Conservation (phyloP, 192 early-diverging fungal genomes). For the Haplosporangium gracile region DNA sequence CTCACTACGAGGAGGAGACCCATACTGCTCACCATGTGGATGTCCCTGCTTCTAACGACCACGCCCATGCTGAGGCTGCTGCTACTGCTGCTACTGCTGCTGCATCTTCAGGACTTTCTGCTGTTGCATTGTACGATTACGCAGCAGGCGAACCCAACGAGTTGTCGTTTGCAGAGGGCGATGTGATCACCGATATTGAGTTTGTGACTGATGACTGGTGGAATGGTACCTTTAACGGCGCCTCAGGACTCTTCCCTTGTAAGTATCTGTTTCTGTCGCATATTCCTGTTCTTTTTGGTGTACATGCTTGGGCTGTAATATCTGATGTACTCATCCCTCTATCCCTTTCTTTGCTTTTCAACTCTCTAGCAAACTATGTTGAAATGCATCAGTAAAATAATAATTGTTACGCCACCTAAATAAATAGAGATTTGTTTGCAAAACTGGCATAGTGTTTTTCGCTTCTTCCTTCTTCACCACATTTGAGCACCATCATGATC, state of each 20-base stretch:
- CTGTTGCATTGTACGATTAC: constrained; percentile 86
- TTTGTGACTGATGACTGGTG: constrained; percentile 93
- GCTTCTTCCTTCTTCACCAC: background rate
- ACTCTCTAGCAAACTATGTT: constrained; percentile 61
- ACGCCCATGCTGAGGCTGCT: constrained; percentile 32
- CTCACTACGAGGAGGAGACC: constrained; percentile 30
- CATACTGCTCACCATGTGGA: constrained; percentile 20
- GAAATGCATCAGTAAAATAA: constrained; percentile 52
- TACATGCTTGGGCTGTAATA: background rate
- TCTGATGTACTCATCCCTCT: background rate
- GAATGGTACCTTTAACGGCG: constrained; percentile 76
- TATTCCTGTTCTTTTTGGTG: background rate
- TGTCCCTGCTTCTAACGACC: constrained; percentile 23
- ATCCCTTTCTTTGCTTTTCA: background rate
- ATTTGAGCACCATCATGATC: constrained; percentile 6
- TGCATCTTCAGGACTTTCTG: constrained; percentile 52
- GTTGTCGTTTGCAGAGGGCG: constrained; percentile 81
- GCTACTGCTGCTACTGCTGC: constrained; percentile 54
- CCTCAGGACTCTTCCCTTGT: constrained; percentile 81
- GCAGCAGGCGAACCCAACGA: constrained; percentile 89
- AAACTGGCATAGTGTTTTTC: background rate
- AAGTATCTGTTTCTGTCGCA: constrained; percentile 36
- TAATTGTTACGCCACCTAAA: background rate
- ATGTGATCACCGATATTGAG: constrained; percentile 82
- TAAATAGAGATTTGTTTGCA: background rate